These are phyloP conservation scores for Mycosphaerella sp. DNA, from an alignment of 2,329 filamentous ascomycete genomes.

Conservation along the genomic window DNA sequence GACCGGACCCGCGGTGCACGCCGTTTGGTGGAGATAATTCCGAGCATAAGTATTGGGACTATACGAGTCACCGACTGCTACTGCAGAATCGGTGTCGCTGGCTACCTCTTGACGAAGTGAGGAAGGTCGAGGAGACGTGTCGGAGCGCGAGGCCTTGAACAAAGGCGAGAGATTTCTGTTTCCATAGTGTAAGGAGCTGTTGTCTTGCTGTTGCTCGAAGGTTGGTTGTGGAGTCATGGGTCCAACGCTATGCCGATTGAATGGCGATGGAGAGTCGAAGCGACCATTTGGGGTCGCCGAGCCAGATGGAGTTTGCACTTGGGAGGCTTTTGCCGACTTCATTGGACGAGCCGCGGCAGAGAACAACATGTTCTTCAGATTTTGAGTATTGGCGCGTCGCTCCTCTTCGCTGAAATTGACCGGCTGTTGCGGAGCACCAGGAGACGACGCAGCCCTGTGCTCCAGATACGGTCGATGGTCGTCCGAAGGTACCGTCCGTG, in stretches of 20 bases:
- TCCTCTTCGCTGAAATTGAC: conserved; percentile 37
- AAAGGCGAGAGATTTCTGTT: conserved; percentile 46
- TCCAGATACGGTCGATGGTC: conserved; percentile 23
- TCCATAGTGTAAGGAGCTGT: conserved; percentile 38
- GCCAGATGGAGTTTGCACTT: conserved; percentile 19
- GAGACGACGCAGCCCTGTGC: conserved; percentile 31
- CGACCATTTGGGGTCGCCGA: conserved; percentile 15
- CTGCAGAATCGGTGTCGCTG: conserved; percentile 16
- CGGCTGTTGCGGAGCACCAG: conserved; percentile 14
- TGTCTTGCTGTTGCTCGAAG: conserved; percentile 23
- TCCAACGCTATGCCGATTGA: conserved; percentile 30
- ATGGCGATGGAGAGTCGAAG: conserved; percentile 37
- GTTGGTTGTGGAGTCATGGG: conserved; percentile 26
- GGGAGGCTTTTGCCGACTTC: conserved; percentile 18
- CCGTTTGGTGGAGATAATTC: conserved; percentile 32
- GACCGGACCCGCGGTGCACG: conserved; percentile 21
- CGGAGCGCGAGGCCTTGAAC: conserved; percentile 44
- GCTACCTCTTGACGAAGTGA: conserved; percentile 40
- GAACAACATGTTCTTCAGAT: conserved; percentile 43
- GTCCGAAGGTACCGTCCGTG: conserved; percentile 20
- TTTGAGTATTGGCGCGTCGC: conserved; percentile 45
- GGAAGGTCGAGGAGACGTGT: conserved; percentile 40
- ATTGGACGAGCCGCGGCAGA: conserved; percentile 20
- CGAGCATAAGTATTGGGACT: conserved; percentile 29
- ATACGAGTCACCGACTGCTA: conserved; percentile 12